Percentiles rank a stretch among this genome's conserved stretches.
Evolutionary conservation across 441 rosid species (phyloP).

Genomic region (Populus tomentosa): DNA sequence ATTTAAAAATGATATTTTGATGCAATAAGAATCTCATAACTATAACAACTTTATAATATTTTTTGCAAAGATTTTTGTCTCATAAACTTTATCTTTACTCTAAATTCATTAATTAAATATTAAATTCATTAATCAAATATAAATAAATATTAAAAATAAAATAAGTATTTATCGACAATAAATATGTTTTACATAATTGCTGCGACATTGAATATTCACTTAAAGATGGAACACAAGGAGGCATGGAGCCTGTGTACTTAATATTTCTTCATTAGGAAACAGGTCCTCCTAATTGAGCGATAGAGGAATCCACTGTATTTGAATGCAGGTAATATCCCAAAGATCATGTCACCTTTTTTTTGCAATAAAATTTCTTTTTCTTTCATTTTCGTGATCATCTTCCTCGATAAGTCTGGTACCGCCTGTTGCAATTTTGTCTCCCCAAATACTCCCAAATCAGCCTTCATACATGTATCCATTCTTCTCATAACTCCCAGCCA

Average conservation of each 20-base stretch:
- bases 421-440: constrained; percentile 47
- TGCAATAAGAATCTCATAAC: too few species aligned
- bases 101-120: too few species aligned
- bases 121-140: too few species aligned
- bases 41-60: too few species aligned
- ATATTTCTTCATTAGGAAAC: constrained; percentile 63
- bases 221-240: too few species aligned
- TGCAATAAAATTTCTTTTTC: constrained; percentile 55
- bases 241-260: not conserved
- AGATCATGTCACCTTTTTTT: constrained; percentile 57
- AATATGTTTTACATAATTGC: too few species aligned
- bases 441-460: constrained; percentile 63
- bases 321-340: constrained; percentile 80
- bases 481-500: constrained; percentile 87
- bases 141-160: too few species aligned
- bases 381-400: constrained; percentile 62
- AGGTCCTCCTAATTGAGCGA: constrained; percentile 66
- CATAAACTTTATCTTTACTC: too few species aligned
- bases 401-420: constrained; percentile 57
- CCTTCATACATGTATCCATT: constrained; percentile 95
- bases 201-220: too few species aligned
- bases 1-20: too few species aligned
- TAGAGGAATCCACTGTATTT: constrained; percentile 95
- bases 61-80: too few species aligned
- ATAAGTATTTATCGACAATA: too few species aligned